Evolutionary conservation across 106 monocot genomes (phyloP), one percentile per base, ranked within the genome.

Genomic region (Agapanthus africanus): DNA sequence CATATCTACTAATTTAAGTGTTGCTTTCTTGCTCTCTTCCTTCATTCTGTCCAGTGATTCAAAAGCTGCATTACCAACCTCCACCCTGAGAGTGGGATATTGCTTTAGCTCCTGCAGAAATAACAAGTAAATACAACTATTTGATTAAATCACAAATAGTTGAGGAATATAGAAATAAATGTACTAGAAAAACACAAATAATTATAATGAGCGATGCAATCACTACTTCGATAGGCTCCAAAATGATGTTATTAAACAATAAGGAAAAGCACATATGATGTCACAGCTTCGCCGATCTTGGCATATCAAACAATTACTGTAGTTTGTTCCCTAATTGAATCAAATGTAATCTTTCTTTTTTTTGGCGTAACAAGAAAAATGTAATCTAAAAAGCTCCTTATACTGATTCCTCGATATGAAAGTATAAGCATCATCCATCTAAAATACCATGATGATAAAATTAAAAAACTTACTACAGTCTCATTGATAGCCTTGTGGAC

Each of bases 1-100:
- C 94, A 94, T 94, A 60, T 91, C 94, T 25, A 94, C 94, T 21
- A 94, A 77, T 59, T 91, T 82, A 38, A 94, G 85, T 33, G 94
- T 88, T 50, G 87, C 87, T 80, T 88, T 94, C 74, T 81, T 94
- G 87, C 94, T 94, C 76, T 91, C 85, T 13, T 90, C 87, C 65
- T 79, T 87, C 94, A 94, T 94, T 76, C 88, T 80, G 25, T 94
- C 94, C 34, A 94, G 73, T 66, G 94, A 87, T 40, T 94, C 87
- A 79, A 85, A 46, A 65, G 94, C 87, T 40, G 90, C 94, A 79
- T 79, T 88, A 71, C 83, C 84, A 71, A 94, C 87, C 71, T 94
- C 94, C 63, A 88, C 80, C 61, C 83, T 81, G 22, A 90, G 85
- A 54, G 83, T 85, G 22, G 94, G 94, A 75, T 90, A 94, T 71